A percentile compares a stretch with the other conserved stretches of the same genome.
Evolutionary conservation across 2,329 filamentous ascomycete genomes (phyloP).

Genomic region (Paecilomyces fulvus): DNA sequence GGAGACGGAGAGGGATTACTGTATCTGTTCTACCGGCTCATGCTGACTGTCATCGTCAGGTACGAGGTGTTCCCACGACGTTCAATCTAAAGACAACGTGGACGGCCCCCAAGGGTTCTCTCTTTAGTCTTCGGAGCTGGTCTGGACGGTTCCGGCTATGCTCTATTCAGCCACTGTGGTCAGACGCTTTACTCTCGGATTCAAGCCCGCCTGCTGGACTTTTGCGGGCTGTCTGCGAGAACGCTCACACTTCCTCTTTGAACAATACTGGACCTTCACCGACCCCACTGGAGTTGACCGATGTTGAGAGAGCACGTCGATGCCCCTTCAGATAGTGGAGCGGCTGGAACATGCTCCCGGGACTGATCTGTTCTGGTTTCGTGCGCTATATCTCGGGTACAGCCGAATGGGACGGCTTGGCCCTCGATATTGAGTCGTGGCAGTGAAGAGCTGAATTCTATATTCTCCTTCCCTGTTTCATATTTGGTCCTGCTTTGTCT

Average conservation of each 20-base stretch:
- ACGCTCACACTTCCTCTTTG: neutral
- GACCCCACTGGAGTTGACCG: neutral
- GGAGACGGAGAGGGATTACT: neutral
- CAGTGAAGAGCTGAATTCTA: constrained; percentile 1
- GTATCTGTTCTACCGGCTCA: neutral
- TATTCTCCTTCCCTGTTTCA: neutral
- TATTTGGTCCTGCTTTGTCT: neutral
- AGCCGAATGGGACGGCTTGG: neutral
- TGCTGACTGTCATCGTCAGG: neutral
- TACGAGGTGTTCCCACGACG: neutral
- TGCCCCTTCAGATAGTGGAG: neutral
- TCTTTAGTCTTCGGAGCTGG: neutral
- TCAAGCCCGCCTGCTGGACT: neutral
- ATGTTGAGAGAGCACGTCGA: neutral
- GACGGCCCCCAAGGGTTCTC: neutral
- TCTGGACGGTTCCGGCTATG: neutral
- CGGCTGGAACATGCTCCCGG: neutral
- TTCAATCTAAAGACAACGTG: neutral
- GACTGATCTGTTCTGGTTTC: neutral
- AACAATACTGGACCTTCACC: neutral
- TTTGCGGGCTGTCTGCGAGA: neutral
- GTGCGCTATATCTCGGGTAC: neutral
- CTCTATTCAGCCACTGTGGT: neutral
- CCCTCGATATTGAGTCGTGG: neutral
- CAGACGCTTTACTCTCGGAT: neutral